Base-by-base conservation (phyloP, 345 rosid genomes). In the Erucastrum elatum region DNA sequence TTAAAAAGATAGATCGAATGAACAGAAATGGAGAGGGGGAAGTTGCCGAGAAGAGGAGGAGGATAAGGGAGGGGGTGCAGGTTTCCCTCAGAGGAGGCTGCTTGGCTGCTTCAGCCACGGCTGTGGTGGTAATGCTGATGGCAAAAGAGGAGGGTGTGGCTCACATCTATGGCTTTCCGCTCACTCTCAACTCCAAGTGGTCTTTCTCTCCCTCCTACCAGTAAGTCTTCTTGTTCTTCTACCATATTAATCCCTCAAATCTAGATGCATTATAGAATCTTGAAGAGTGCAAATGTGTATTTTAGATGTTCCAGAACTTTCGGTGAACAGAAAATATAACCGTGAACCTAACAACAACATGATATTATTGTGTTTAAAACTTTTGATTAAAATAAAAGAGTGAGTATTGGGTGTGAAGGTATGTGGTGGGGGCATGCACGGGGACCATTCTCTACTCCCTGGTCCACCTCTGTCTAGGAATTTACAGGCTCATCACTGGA, bases 121-220 rank as follows among this genome's bases (percentile, higher is more conserved):
- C 91, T 31, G 59, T 90, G 68, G 85, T 87, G 4, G 82, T 86
- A 82, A 94, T 94, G 98, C 85, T 94, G 63, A 85, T 87, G 0
- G 96, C 96, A 27, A 74, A 61, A 12, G 84, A 90, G 80, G 80
- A 77, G 55, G 85, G 93, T 80, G 77, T 80, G 16, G 81, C 85
- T 74, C 73, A 86, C 61, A 39, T 94, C 65, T 94, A 85, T 60
- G 96, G 94, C 7, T 88, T 94, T 41, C 82, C 41, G 79, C 85
- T 94, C 70, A 75, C 88, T 59, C 72, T 91, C 74, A 71, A 44
- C 77, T 89, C 97, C 79, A 87, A 86, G 41, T 94, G 96, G 97
- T 87, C 96, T 69, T 81, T 85, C 80, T 90, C 98, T 73, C 80
- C 84, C 81, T 84, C 98, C 64, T 91, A 89, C 86, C 85, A 74